Base-by-base conservation (phyloP, 1,139 yeast species). In the Torulaspora pretoriensis region DNA sequence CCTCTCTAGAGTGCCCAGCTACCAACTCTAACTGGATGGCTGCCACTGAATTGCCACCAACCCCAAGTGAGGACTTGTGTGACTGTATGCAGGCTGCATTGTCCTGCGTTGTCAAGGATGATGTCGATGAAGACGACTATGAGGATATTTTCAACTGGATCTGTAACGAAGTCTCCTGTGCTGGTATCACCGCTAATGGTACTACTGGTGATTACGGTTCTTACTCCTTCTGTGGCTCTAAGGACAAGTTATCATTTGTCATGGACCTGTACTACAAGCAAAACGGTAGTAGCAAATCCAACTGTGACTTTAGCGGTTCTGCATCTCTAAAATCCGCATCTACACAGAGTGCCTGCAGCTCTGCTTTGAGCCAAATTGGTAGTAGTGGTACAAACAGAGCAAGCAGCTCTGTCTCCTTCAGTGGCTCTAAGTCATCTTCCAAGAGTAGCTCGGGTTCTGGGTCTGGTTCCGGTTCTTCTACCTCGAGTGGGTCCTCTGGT, bases 231-330 rank as follows among this genome's bases (percentile, higher is more conserved):
- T 82, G 88, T 67, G 68, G 75, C 35, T 67, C 78, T 50, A 75
- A 80, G 67, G 82, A 80, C 51, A 74, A 81, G 67, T 70, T 84
- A 61, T 73, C 78, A 51, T 83, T 74, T 60, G 71, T 81, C 49
- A 67, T 84, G 68, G 77, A 83, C 73, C 67, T 74, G 59, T 84
- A 84, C 73, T 84, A 83, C 68, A 60, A 68, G 52, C 68, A 67
- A 30, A 71, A 80, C 46, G 75, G 71, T 55, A 65, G 67, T 48
- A 51, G 65, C 17, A 51, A 53, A 8, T 63, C 71, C 38, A 85
- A 85, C 40, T 84, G 94, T 74, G 76, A 74, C 64, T 84, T 83
- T 68, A 65, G 68, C 50, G 92, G 94, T 51, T 73, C 81, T 48
- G 88, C 86, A 42, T 55, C 78, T 30, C 43, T 77, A 35, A 67